These are phyloP conservation scores for Ophiostoma populinum DNA, from an alignment of 2,329 filamentous ascomycete species.

Conservation along the genomic window DNA sequence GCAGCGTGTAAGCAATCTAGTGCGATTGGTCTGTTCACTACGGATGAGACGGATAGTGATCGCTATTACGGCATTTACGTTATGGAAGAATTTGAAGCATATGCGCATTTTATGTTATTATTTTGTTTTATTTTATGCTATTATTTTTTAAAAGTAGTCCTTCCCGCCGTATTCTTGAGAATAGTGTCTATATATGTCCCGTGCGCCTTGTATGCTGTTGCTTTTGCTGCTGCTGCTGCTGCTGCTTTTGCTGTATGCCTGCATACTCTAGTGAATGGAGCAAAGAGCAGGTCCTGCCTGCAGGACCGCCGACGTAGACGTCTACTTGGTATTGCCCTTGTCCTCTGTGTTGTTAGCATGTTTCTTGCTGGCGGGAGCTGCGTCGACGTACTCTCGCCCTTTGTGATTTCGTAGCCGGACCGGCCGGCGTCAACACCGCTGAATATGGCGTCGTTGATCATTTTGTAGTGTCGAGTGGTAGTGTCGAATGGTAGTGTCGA, in stretches of 20 bases:
- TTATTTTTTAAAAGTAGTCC: too few species aligned
- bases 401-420: conserved; percentile 9
- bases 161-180: too few species aligned
- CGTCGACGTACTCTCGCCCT: conserved; percentile 7
- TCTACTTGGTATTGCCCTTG: conserved; percentile 5
- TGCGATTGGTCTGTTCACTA: not conserved
- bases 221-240: too few species aligned
- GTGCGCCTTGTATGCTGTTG: too few species aligned
- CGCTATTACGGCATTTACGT: too few species aligned
- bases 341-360: conserved; percentile 3
- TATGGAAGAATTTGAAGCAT: too few species aligned
- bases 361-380: not conserved
- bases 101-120: not conserved
- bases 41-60: too few species aligned
- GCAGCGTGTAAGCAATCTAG: not conserved
- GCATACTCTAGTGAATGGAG: not conserved
- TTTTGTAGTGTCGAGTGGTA: too few species aligned
- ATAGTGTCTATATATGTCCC: too few species aligned
- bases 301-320: too few species aligned
- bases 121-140: not conserved
- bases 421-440: conserved; percentile 4
- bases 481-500: too few species aligned
- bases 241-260: too few species aligned
- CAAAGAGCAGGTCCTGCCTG: not conserved
- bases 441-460: not conserved